A percentile compares a stretch with the other conserved stretches of the same genome.
Evolutionary conservation across 108 stramenopile species (phyloP).

Genomic region (Pseudonitzschia multiseries): DNA sequence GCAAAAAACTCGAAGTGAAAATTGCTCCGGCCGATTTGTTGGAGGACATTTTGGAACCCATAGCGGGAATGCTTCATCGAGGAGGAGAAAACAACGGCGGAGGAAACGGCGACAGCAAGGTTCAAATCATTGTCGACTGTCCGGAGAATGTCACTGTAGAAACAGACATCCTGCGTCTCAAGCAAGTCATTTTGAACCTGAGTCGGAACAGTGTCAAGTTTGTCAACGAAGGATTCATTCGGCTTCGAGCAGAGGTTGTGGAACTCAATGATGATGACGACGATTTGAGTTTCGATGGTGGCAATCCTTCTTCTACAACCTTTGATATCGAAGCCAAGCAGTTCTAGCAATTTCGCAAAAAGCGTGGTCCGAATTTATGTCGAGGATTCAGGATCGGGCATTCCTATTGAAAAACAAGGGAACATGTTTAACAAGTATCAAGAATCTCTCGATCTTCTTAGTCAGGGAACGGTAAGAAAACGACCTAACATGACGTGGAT

Average conservation of each 20-base stretch:
- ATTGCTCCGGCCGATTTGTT: conserved; percentile 41
- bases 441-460: conserved; percentile 44
- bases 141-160: conserved; percentile 36
- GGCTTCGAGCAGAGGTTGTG: conserved; percentile 37
- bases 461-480: conserved; percentile 48
- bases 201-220: conserved; percentile 48
- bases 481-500: not conserved
- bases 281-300: not conserved
- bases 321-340: conserved; percentile 4
- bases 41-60: conserved; percentile 50
- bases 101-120: conserved; percentile 8
- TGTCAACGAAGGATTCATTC: conserved; percentile 52
- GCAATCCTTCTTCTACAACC: not conserved
- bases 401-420: conserved; percentile 41
- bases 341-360: not conserved
- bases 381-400: conserved; percentile 57
- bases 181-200: conserved; percentile 58
- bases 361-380: conserved; percentile 29
- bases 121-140: conserved; percentile 37
- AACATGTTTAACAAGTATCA: conserved; percentile 48
- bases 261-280: not conserved
- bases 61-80: conserved; percentile 35
- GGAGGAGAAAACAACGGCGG: conserved; percentile 20
- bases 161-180: conserved; percentile 52
- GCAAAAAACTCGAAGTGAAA: conserved; percentile 36